Evolutionary conservation across 306 rosid species (phyloP), one percentile per base, ranked within the genome.

Genomic region (Notholithocarpus densiflorus): DNA sequence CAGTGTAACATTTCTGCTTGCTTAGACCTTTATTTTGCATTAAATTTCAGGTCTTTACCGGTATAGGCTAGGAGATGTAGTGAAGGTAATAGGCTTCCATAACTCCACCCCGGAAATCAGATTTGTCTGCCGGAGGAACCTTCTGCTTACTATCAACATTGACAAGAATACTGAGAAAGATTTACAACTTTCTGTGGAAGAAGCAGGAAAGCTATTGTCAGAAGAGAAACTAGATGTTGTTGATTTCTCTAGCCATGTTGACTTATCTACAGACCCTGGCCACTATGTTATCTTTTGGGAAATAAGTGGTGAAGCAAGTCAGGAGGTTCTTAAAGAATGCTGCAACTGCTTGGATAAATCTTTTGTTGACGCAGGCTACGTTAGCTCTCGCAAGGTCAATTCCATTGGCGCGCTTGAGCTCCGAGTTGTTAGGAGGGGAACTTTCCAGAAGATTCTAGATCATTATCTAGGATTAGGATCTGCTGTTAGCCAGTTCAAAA

Each of bases 131-230:
- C 59, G 99, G 31, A 86, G 89, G 55, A 84, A 85, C 71, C 94
- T 96, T 61, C 83, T 96, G 52, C 96, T 91, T 1, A 90, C 71
- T 2, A 80, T 96, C 37, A 88, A 91, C 88, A 96, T 91, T 0
- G 99, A 96, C 90, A 96, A 96, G 90, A 93, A 87, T 89, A 93
- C 96, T 0, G 99, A 96, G 83, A 87, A 64, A 26, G 99, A 96
- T 83, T 71, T 96, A 14, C 99, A 90, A 32, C 19, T 87, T 37
- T 76, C 97, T 2, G 98, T 96, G 56, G 99, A 90, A 74, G 78
- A 84, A 62, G 96, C 96, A 5, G 85, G 87, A 0, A 84, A 81
- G 60, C 24, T 87, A 5, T 72, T 93, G 53, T 90, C 92, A 2
- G 93, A 73, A 20, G 94, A 91, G 37, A 90, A 95, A 74, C 40